phyloP scores from a whole-genome alignment of 1,284 basidiomycete species.

The Sanguinoderma infundibulare region DNA sequence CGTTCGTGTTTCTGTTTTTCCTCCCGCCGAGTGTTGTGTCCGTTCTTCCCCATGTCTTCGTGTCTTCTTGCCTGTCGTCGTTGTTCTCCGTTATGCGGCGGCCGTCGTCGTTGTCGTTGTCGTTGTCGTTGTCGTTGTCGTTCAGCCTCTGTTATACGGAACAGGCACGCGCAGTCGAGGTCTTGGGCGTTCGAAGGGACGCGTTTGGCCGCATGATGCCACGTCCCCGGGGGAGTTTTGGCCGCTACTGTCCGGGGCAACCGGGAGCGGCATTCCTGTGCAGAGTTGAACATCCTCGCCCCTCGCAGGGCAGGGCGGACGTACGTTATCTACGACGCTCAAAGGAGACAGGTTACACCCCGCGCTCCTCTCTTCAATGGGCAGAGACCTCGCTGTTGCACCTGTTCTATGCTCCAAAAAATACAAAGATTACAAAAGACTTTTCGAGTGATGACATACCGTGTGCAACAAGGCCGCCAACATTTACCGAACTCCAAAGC shows the following conservation, averaged over 20 bases:
- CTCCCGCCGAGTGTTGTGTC: too few species aligned
- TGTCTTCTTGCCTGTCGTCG: too few species aligned
- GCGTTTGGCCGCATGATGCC: neutral
- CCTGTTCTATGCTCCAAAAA: neutral
- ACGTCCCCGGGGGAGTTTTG: constrained; percentile 22
- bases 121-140: neutral
- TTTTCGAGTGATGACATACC: too few species aligned
- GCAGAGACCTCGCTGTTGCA: constrained; percentile 4
- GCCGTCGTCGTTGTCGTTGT: neutral
- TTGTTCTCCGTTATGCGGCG: too few species aligned
- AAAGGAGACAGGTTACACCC: constrained; percentile 24
- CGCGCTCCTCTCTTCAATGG: constrained; percentile 23
- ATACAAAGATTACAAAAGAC: neutral
- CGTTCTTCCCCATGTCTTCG: neutral
- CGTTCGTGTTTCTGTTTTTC: neutral
- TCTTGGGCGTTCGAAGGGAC: constrained; percentile 19
- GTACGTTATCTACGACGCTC: constrained; percentile 25
- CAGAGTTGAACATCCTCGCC: constrained; percentile 5
- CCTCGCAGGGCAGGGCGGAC: constrained; percentile 22
- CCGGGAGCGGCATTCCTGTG: constrained; percentile 21
- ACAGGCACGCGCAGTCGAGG: constrained; percentile 12
- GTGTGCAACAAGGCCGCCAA: too few species aligned
- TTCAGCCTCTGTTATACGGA: neutral
- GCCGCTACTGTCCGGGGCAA: constrained; percentile 18
- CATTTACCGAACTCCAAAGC: too few species aligned